These are phyloP conservation scores for Coniochaeta ligniaria DNA, from an alignment of 2,329 filamentous ascomycete genomes.

Conservation along the genomic window DNA sequence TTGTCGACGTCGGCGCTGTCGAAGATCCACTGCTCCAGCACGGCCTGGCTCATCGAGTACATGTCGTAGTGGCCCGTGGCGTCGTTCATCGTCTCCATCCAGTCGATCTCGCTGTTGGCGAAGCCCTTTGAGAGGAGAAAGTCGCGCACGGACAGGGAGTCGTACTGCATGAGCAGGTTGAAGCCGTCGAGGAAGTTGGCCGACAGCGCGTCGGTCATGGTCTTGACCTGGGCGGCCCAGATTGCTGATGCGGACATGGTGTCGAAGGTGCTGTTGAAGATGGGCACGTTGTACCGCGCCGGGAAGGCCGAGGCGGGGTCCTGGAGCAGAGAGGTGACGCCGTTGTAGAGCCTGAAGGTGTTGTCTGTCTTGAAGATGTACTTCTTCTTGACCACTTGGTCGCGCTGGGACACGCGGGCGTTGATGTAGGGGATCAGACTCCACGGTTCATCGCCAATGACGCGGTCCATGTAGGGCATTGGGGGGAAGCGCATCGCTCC, in stretches of 20 bases:
- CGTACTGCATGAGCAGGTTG: slow-evolving; percentile 14
- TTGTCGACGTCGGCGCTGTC: slow-evolving; percentile 8
- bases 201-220: slow-evolving; percentile 7
- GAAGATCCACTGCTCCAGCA: slow-evolving; percentile 17
- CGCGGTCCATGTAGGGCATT: slow-evolving; percentile 20
- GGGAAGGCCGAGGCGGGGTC: slow-evolving; percentile 5
- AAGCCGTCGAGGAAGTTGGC: slow-evolving; percentile 11
- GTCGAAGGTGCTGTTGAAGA: slow-evolving; percentile 10
- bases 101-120: slow-evolving; percentile 21
- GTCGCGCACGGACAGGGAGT: slow-evolving; percentile 11
- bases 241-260: slow-evolving; percentile 3
- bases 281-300: slow-evolving; percentile 6
- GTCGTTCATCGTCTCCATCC: slow-evolving; percentile 17
- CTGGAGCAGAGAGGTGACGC: slow-evolving; percentile 7
- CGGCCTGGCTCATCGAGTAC: slow-evolving; percentile 13
- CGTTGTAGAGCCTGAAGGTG: slow-evolving; percentile 13
- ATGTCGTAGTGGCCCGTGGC: slow-evolving; percentile 16
- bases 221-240: slow-evolving; percentile 7
- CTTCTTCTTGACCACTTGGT: slow-evolving; percentile 12
- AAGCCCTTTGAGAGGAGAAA: slow-evolving; percentile 17
- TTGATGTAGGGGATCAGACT: slow-evolving; percentile 6
- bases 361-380: slow-evolving; percentile 14
- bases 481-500: slow-evolving; percentile 33
- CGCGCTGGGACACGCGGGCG: slow-evolving; percentile 1
- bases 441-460: slow-evolving; percentile 13